Evolutionary conservation across 129 eudicot species (phyloP), one percentile per base, ranked within the genome.

Genomic region (Pittosporum tobira): DNA sequence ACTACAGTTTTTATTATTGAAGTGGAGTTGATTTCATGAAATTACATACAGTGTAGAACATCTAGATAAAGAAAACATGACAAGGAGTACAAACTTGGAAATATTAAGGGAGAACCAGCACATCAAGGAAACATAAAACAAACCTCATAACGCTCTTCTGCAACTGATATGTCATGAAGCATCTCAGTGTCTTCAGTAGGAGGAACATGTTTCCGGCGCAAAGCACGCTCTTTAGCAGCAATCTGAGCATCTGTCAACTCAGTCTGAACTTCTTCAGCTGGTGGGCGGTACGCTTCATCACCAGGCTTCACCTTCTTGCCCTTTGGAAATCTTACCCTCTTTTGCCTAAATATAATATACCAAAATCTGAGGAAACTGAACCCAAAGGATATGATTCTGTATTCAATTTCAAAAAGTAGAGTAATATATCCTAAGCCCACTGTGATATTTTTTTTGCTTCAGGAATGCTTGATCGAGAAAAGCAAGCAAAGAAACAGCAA

Each of bases 141-240:
- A 30, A 90, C 97, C 97, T 82, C 62, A 61, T 90, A 90, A 6
- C 55, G 75, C 46, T 75, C 78, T 78, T 90, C 97, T 46, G 82
- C 79, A 57, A 58, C 71, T 26, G 79, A 76, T 59, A 83, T 72
- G 66, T 70, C 80, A 51, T 73, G 70, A 67, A 75, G 67, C 40
- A 71, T 61, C 38, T 71, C 88, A 9, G 49, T 61, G 21, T 43
- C 72, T 59, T 85, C 94, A 68, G 28, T 45, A 38, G 63, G 58
- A 42, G 81, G 75, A 44, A 62, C 62, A 66, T 62, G 71, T 59
- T 48, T 67, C 34, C 87, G 72, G 14, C 82, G 81, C 48, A 55
- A 57, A 0, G 82, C 71, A 15, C 94, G 86, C 56, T 85, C 88
- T 63, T 68, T 85, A 18, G 93, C 86, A 30, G 76, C 88, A 69